phyloP scores from a whole-genome alignment of 2,329 filamentous ascomycete genomes.

The Microdochium paspali region DNA sequence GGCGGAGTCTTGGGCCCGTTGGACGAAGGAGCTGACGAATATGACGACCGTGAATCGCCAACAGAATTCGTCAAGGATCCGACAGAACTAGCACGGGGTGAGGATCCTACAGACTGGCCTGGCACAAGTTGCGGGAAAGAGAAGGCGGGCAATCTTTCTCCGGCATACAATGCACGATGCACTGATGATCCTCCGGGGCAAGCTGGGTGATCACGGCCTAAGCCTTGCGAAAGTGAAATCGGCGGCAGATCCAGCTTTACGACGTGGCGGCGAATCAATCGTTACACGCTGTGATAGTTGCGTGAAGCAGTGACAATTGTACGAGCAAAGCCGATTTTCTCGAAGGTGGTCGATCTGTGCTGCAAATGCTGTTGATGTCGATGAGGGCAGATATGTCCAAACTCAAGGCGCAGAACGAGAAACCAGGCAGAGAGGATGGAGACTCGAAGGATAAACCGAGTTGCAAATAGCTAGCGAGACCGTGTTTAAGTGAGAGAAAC shows the following conservation, averaged over 20 bases:
- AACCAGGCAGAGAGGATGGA: too few species aligned
- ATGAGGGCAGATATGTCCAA: too few species aligned
- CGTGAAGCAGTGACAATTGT: background rate
- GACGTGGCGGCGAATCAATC: constrained; percentile 40
- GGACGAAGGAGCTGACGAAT: constrained; percentile 44
- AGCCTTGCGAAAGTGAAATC: constrained; percentile 73
- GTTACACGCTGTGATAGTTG: background rate
- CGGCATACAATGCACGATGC: constrained; percentile 58
- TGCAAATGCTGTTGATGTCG: too few species aligned
- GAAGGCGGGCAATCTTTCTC: constrained; percentile 64
- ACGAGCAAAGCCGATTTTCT: background rate
- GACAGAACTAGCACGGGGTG: constrained; percentile 68
- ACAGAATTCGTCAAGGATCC: constrained; percentile 46
- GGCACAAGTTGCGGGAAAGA: constrained; percentile 61
- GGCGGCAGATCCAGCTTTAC: constrained; percentile 92
- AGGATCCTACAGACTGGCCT: constrained; percentile 63
- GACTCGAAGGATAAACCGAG: background rate
- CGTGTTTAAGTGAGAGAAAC: background rate
- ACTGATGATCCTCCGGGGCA: constrained; percentile 61
- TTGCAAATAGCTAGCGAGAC: background rate
- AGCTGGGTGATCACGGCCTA: constrained; percentile 59
- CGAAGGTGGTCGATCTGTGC: background rate
- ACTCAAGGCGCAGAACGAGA: too few species aligned
- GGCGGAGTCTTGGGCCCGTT: constrained; percentile 71
- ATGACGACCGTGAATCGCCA: constrained; percentile 44